These are phyloP conservation scores for Aleurites moluccanus DNA, from an alignment of 441 rosid genomes.

Conservation along the genomic window DNA sequence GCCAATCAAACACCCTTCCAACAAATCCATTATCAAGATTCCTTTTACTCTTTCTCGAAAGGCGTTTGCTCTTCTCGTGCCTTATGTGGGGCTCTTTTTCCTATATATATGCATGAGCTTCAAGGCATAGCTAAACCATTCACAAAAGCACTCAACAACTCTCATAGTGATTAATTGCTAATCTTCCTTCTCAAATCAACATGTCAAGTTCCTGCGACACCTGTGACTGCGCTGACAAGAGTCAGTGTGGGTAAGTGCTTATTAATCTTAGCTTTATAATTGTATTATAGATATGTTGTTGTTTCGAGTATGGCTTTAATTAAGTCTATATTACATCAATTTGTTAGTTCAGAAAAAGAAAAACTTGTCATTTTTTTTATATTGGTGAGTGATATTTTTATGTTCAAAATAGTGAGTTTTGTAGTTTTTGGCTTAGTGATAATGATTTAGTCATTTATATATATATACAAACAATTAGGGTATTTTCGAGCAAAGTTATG, in stretches of 20 bases:
- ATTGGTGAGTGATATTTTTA: too few relatives aligned
- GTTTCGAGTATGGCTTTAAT: not conserved
- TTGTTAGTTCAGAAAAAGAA: too few relatives aligned
- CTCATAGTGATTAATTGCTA: not conserved
- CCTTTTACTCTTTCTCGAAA: slow-evolving; percentile 27
- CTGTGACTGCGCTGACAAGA: slow-evolving; percentile 76
- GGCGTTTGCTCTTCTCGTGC: slow-evolving; percentile 45
- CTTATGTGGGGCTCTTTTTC: not conserved
- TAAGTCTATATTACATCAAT: too few relatives aligned
- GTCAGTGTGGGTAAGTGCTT: slow-evolving; percentile 66
- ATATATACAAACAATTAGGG: too few relatives aligned
- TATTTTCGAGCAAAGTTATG: too few relatives aligned
- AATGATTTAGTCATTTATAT: too few relatives aligned
- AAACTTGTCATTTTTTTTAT: too few relatives aligned
- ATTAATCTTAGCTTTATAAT: not conserved
- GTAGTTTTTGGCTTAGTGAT: too few relatives aligned
- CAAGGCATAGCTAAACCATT: slow-evolving; percentile 19
- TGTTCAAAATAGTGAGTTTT: too few relatives aligned
- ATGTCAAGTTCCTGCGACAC: slow-evolving; percentile 71
- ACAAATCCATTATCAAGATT: slow-evolving; percentile 37
- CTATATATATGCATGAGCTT: slow-evolving; percentile 43
- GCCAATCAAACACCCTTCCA: slow-evolving; percentile 18
- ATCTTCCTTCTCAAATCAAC: slow-evolving; percentile 16
- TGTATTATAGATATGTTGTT: not conserved
- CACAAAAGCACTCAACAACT: not conserved